phyloP scores from a whole-genome alignment of 805 yeast species.

The Ogataea haglerorum region DNA sequence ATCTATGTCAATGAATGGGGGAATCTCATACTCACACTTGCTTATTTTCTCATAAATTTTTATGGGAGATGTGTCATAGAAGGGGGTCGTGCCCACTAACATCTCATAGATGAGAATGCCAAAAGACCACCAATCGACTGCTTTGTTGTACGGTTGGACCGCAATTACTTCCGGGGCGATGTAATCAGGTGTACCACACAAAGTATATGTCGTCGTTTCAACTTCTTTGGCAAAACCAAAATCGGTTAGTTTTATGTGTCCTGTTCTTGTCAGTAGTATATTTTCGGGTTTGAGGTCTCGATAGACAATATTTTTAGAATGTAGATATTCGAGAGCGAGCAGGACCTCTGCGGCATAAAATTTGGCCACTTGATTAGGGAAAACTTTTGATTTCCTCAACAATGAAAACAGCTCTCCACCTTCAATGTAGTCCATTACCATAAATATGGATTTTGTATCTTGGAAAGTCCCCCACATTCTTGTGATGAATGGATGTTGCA shows the following conservation, averaged over 20 bases:
- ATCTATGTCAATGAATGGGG: conserved; percentile 52
- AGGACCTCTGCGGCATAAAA: conserved; percentile 63
- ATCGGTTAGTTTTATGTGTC: conserved; percentile 59
- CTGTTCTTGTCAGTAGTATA: conserved; percentile 54
- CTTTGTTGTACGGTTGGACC: conserved; percentile 58
- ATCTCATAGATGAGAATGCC: conserved; percentile 59
- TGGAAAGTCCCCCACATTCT: conserved; percentile 70
- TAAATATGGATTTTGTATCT: conserved; percentile 52
- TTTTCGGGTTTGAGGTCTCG: conserved; percentile 63
- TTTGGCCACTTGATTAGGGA: conserved; percentile 62
- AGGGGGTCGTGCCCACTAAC: conserved; percentile 62
- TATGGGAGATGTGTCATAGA: conserved; percentile 62
- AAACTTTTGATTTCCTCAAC: conserved; percentile 53
- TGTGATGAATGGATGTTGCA: conserved; percentile 58
- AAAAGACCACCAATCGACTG: conserved; percentile 66
- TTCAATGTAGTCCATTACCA: conserved; percentile 65
- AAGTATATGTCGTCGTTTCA: conserved; percentile 54
- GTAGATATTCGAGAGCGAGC: conserved; percentile 55
- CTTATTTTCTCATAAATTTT: conserved; percentile 59
- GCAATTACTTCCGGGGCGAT: conserved; percentile 67
- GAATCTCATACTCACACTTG: conserved; percentile 50
- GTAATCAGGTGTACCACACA: conserved; percentile 64
- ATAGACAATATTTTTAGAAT: conserved; percentile 55
- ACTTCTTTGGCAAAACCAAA: conserved; percentile 65
- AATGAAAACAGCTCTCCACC: conserved; percentile 60